Conservation (phyloP, 202 grass and related monocot genomes). For the Schoenoplectus tabernaemontani region DNA sequence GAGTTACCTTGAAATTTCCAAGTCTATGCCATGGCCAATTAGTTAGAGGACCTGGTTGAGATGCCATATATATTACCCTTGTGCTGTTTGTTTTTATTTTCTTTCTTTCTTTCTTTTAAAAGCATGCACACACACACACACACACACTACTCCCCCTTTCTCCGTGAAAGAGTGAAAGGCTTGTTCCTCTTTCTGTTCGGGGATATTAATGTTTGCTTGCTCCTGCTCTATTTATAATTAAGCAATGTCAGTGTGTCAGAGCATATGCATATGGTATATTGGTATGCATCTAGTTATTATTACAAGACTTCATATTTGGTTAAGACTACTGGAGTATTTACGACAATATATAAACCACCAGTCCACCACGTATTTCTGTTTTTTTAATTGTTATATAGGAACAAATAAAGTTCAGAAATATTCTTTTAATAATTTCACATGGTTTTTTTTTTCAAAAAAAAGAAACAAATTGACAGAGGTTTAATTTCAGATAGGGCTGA, state of each 20-base stretch:
- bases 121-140: background rate
- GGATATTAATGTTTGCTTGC: background rate
- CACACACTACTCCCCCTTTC: background rate
- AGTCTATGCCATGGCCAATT: constrained; percentile 86
- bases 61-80: constrained; percentile 42
- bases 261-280: background rate
- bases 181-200: background rate
- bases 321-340: background rate
- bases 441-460: no score
- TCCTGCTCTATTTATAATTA: background rate
- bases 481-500: no score
- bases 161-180: background rate
- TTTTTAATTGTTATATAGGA: no score
- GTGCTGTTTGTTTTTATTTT: background rate
- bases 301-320: background rate
- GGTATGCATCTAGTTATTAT: background rate
- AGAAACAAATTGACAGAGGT: no score
- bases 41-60: constrained; percentile 63
- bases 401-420: no score
- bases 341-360: background rate
- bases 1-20: constrained; percentile 72
- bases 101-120: background rate
- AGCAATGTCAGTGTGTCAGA: background rate
- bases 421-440: no score
- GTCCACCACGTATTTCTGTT: background rate